Evolutionary conservation across 2,329 filamentous ascomycete genomes (phyloP).

Genomic region (Trichophyton verrucosum): DNA sequence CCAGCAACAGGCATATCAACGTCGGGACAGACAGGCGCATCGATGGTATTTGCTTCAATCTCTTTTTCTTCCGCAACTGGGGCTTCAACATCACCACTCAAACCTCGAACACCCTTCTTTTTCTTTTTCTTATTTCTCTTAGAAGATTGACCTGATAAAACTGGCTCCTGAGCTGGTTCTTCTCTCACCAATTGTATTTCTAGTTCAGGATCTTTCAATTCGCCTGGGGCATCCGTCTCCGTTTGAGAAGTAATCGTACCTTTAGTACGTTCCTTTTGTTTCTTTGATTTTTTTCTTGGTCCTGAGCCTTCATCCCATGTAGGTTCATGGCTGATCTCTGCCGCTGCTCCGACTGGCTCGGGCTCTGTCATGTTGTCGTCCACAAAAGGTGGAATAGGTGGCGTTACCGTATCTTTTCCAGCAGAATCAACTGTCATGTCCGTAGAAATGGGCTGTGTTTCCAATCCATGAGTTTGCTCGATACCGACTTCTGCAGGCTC

Average conservation of each 20-base stretch:
- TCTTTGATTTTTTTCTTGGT: constrained; percentile 31
- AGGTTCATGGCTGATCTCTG: background rate
- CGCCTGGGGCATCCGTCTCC: background rate
- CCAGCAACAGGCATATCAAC: background rate
- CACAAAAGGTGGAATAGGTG: background rate
- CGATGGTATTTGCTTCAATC: constrained; percentile 12
- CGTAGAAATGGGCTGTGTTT: background rate
- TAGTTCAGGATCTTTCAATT: background rate
- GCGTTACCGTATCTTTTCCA: background rate
- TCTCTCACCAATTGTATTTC: background rate
- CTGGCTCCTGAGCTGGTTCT: background rate
- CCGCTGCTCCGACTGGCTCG: background rate
- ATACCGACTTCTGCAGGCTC: background rate
- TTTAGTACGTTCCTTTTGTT: constrained; percentile 4
- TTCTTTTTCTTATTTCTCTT: constrained; percentile 15
- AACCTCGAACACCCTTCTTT: constrained; percentile 9
- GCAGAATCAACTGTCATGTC: background rate
- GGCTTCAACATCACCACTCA: background rate
- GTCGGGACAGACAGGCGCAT: background rate
- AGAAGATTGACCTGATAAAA: background rate
- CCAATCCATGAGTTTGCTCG: background rate
- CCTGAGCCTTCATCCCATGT: constrained; percentile 22
- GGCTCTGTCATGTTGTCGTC: background rate
- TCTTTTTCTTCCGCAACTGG: constrained; percentile 19
- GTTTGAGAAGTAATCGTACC: background rate